Evolutionary conservation across 2,329 filamentous ascomycete species (phyloP), one percentile per base, ranked within the genome.

Genomic region (Madurella fahalii): DNA sequence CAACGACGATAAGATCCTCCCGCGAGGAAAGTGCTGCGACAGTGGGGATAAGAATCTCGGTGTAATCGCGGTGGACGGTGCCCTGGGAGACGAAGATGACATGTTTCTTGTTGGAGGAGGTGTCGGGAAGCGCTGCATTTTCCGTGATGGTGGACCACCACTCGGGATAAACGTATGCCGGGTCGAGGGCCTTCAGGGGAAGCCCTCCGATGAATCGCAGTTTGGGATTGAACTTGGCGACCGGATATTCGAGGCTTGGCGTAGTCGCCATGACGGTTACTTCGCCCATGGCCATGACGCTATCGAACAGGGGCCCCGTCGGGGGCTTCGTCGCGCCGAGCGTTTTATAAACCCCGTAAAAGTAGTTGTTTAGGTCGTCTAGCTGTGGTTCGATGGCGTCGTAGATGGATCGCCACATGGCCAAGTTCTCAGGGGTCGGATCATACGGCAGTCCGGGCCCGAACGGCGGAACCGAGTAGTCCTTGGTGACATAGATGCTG

Each of bases 1-100:
- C 71, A n/a, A 74, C 63, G 4, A 74, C 60, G 9, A 74, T 54
- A 0, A 73, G 52, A 52, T 81, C 76, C 0, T 71, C 64, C 0
- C 72, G 66, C 43, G 67, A 62, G 4, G 69, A 69, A 7, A 81
- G 68, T 0, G 68, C 77, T 8, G 65, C 48, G 18, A 81, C 65
- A 0, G 76, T 71, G 1, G 78, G 77, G 2, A 76, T 57, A 13
- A 80, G 60, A 2, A 81, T 69, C 30, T 78, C 66, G 8, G 61
- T 59, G 53, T 72, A 72, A 17, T 74, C 63, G 17, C 61, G 58
- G 9, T 68, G 70, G 2, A 76, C 59, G 2, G 77, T 81, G 4
- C 78, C 77, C 59, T 80, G 77, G 1, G 72, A 69, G 5, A 80
- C 75, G 17, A 72, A 67, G 5, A 81, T 64, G 20, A 81, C 58